A percentile compares a stretch with the other conserved stretches of the same genome.
These are phyloP conservation scores for Calamus simplicifolius DNA, from an alignment of 176 grass and related monocot genomes.

Conservation along the genomic window DNA sequence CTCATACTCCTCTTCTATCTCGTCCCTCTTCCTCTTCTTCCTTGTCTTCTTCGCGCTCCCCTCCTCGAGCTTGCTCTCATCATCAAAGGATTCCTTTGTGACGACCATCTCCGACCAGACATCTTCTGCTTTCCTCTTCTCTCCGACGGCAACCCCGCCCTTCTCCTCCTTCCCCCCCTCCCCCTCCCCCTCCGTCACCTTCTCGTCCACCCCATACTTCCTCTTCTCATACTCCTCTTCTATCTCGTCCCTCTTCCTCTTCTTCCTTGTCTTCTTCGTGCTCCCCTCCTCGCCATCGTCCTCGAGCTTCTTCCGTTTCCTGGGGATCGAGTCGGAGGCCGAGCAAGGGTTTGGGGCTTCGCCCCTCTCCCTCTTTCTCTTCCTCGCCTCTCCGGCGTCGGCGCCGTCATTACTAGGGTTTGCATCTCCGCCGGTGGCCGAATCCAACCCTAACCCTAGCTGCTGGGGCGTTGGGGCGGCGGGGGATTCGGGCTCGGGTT, in stretches of 20 bases:
- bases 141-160: conserved; percentile 17
- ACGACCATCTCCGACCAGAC: conserved; percentile 7
- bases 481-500: conserved; percentile 15
- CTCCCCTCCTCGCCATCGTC: background rate
- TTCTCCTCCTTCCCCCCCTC: conserved; percentile 8
- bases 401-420: too few species aligned
- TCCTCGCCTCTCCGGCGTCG: background rate
- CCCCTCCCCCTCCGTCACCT: too few species aligned
- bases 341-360: background rate
- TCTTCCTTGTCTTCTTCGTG: too few species aligned
- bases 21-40: too few species aligned
- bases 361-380: conserved; percentile 3
- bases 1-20: too few species aligned
- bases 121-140: conserved; percentile 69
- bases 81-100: conserved; percentile 48
- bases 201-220: too few species aligned
- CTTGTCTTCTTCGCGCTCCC: too few species aligned
- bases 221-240: too few species aligned
- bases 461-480: background rate
- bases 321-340: conserved; percentile 11
- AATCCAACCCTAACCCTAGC: background rate
- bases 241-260: too few species aligned
- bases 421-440: background rate
- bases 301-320: conserved; percentile 14
- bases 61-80: too few species aligned